Conservation (phyloP, 2,329 filamentous ascomycete genomes). For the Periconia macrospinosa region DNA sequence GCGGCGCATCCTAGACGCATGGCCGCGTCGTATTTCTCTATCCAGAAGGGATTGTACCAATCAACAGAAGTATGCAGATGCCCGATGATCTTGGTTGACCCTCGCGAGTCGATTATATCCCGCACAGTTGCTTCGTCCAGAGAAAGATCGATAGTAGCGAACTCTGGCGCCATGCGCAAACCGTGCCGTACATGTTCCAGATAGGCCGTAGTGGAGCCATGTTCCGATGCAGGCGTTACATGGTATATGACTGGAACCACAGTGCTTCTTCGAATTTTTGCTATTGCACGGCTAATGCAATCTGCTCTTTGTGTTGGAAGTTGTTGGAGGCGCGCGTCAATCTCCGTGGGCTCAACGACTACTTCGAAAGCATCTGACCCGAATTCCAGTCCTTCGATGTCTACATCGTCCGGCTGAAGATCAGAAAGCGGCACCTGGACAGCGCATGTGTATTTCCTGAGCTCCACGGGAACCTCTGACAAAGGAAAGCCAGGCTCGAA, state of each 20-base stretch:
- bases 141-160: slow-evolving; percentile 60
- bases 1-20: slow-evolving; percentile 62
- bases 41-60: slow-evolving; percentile 62
- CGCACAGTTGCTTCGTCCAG: slow-evolving; percentile 56
- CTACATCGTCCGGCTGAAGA: slow-evolving; percentile 56
- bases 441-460: slow-evolving; percentile 68
- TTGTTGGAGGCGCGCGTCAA: slow-evolving; percentile 14
- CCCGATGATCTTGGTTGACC: slow-evolving; percentile 64
- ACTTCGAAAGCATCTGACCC: slow-evolving; percentile 70
- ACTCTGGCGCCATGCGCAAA: slow-evolving; percentile 65
- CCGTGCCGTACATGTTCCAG: slow-evolving; percentile 62
- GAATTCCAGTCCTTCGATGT: slow-evolving; percentile 67
- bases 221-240: slow-evolving; percentile 31
- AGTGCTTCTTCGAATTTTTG: slow-evolving; percentile 63
- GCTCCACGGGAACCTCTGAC: slow-evolving; percentile 62
- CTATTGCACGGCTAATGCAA: slow-evolving; percentile 61
- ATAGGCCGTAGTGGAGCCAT: slow-evolving; percentile 46
- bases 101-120: slow-evolving; percentile 55
- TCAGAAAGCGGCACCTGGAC: slow-evolving; percentile 63
- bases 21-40: slow-evolving; percentile 61
- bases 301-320: slow-evolving; percentile 23
- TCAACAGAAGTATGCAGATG: slow-evolving; percentile 52
- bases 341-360: slow-evolving; percentile 48
- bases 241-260: slow-evolving; percentile 54
- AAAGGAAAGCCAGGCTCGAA: slow-evolving; percentile 68